Evolutionary conservation across 345 rosid genomes (phyloP).

Genomic region (Passiflora organensis): DNA sequence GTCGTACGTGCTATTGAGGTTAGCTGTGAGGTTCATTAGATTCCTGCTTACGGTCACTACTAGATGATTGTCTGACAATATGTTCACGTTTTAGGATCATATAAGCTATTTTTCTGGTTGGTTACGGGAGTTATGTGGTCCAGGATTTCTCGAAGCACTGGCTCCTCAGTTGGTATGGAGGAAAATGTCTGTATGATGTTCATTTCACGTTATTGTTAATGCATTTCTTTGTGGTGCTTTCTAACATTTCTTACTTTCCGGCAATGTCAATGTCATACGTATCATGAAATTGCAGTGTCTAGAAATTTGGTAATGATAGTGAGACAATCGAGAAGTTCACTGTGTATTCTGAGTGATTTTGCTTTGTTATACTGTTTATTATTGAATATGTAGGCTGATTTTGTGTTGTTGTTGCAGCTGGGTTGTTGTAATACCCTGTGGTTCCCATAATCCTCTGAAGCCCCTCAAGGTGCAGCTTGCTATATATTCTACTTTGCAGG

Average conservation of each 20-base stretch:
- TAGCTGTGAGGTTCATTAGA: conserved; percentile 2
- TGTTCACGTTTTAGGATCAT: conserved; percentile 10
- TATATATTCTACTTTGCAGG: conserved; percentile 19
- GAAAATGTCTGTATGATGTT: conserved; percentile 11
- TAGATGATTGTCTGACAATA: conserved; percentile 5
- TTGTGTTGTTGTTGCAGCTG: conserved; percentile 15
- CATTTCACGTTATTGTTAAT: neutral
- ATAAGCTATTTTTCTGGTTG: conserved; percentile 24
- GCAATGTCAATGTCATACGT: neutral
- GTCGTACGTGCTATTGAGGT: conserved; percentile 89
- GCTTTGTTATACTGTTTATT: neutral
- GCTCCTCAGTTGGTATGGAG: conserved; percentile 15
- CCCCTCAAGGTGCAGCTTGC: conserved; percentile 18
- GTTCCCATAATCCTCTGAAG: conserved; percentile 12
- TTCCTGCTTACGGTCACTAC: neutral
- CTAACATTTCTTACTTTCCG: neutral
- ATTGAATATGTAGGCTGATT: neutral
- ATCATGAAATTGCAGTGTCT: neutral
- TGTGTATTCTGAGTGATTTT: conserved; percentile 1
- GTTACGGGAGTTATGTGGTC: conserved; percentile 24
- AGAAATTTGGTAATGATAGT: conserved; percentile 5
- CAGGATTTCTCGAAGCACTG: conserved; percentile 22
- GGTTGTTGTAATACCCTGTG: conserved; percentile 19
- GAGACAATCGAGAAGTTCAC: neutral
- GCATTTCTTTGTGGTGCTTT: neutral